Evolutionary conservation across 495 filamentous ascomycete species (phyloP).

Genomic region (Podospora tetraspora): DNA sequence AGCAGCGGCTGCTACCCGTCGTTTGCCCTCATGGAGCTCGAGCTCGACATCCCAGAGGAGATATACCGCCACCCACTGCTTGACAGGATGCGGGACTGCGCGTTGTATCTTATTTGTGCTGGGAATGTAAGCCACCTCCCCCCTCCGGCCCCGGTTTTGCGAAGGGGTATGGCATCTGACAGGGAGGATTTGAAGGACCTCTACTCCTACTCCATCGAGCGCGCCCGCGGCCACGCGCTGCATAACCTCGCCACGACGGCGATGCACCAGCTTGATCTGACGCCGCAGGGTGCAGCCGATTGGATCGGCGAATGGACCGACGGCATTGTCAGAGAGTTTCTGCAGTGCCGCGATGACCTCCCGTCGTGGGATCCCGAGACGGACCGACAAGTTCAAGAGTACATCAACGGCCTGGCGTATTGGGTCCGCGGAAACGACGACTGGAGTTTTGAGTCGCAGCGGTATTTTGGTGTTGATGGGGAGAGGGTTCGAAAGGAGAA

Average conservation of each 20-base stretch:
- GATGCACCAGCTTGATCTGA: conserved; percentile 4
- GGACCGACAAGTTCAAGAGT: not conserved
- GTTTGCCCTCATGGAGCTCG: conserved; percentile 9
- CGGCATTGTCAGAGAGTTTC: not conserved
- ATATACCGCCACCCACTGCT: conserved; percentile 5
- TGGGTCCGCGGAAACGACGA: conserved; percentile 6
- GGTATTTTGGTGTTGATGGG: conserved; percentile 9
- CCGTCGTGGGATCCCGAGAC: not conserved
- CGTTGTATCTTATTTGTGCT: not conserved
- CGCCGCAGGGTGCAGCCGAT: not conserved
- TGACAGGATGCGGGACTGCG: conserved; percentile 3
- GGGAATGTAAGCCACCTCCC: not conserved
- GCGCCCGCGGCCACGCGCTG: conserved; percentile 6
- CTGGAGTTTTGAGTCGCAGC: conserved; percentile 10
- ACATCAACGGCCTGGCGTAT: conserved; percentile 1
- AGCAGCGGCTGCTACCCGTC: conserved; percentile 9
- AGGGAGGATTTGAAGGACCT: conserved; percentile 1
- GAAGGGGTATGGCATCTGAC: not conserved
- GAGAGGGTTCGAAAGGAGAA: not conserved
- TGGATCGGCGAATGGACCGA: conserved; percentile 4
- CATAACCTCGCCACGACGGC: conserved; percentile 9
- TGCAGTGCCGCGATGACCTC: not conserved
- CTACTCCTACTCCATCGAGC: conserved; percentile 5
- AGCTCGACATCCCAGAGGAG: conserved; percentile 6
- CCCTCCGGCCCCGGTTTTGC: not conserved